Percentiles rank a stretch among this genome's conserved stretches.
Evolutionary conservation across 345 rosid genomes (phyloP).

Genomic region (Lumnitzera littorea): DNA sequence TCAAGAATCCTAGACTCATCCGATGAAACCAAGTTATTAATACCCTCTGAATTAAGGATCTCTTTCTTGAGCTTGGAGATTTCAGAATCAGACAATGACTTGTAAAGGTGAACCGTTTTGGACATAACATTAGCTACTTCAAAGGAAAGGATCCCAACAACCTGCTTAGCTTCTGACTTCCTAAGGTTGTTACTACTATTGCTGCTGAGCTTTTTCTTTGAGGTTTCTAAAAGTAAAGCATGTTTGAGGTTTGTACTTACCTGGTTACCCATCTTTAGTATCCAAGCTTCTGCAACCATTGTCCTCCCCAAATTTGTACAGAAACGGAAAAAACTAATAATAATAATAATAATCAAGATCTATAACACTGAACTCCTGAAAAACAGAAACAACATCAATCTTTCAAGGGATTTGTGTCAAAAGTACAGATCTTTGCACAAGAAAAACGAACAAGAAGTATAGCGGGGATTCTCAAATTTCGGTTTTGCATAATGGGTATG

Average conservation of each 20-base stretch:
- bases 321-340: neutral
- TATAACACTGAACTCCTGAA: too few species aligned
- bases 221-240: slow-evolving; percentile 58
- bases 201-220: slow-evolving; percentile 27
- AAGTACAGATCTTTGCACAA: too few species aligned
- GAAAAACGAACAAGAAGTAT: too few species aligned
- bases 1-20: slow-evolving; percentile 57
- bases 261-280: slow-evolving; percentile 91
- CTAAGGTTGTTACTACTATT: slow-evolving; percentile 8
- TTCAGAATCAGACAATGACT: slow-evolving; percentile 67
- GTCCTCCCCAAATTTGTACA: slow-evolving; percentile 13
- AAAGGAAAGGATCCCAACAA: slow-evolving; percentile 78
- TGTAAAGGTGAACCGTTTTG: slow-evolving; percentile 75
- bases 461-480: too few species aligned
- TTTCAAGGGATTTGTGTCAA: too few species aligned
- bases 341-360: too few species aligned
- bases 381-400: too few species aligned
- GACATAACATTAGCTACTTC: slow-evolving; percentile 92
- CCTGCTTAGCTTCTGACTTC: slow-evolving; percentile 30
- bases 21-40: slow-evolving; percentile 48
- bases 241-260: slow-evolving; percentile 84
- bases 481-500: too few species aligned
- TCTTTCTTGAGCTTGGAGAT: slow-evolving; percentile 66
- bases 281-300: slow-evolving; percentile 98
- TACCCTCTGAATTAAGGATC: slow-evolving; percentile 59